Evolutionary conservation across 441 rosid genomes (phyloP).

Genomic region (Euphorbia schlechtendalii): DNA sequence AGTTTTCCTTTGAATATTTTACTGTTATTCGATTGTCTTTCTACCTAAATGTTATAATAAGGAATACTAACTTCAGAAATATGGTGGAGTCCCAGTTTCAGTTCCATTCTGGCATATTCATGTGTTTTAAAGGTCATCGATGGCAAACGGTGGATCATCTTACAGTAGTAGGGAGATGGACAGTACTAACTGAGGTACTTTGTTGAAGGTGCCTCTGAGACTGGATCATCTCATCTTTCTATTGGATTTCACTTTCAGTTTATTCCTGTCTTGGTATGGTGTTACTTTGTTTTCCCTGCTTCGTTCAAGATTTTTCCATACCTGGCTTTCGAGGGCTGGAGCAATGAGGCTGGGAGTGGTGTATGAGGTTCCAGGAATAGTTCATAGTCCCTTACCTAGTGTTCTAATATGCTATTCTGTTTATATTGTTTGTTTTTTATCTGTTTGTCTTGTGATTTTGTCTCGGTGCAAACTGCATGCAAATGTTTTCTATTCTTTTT

Average conservation of each 20-base stretch:
- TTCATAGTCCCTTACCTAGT: too few relatives aligned
- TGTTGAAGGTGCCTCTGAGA: slow-evolving; percentile 53
- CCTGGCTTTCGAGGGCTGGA: slow-evolving; percentile 41
- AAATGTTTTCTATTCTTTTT: background rate
- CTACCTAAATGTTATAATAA: slow-evolving; percentile 13
- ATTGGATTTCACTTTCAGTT: slow-evolving; percentile 27
- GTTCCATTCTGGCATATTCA: slow-evolving; percentile 27
- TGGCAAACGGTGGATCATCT: slow-evolving; percentile 44
- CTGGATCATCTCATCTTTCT: slow-evolving; percentile 38
- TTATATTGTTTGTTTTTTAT: background rate
- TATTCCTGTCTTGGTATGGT: slow-evolving; percentile 23
- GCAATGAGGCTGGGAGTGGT: slow-evolving; percentile 28
- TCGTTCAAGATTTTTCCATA: slow-evolving; percentile 25
- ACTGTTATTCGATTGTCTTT: slow-evolving; percentile 7
- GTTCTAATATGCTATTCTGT: slow-evolving; percentile 13
- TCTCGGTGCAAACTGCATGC: slow-evolving; percentile 7
- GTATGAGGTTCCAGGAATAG: slow-evolving; percentile 29
- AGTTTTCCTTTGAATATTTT: slow-evolving; percentile 1
- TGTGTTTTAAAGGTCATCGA: slow-evolving; percentile 31
- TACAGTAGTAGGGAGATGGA: slow-evolving; percentile 53
- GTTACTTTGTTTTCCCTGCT: slow-evolving; percentile 32
- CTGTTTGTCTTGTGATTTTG: background rate
- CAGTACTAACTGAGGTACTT: slow-evolving; percentile 38
- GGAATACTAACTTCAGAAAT: slow-evolving; percentile 18
- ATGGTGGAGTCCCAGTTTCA: slow-evolving; percentile 32